Base-by-base conservation (phyloP, 2,329 filamentous ascomycete species). In the Aspergillus sp. region DNA sequence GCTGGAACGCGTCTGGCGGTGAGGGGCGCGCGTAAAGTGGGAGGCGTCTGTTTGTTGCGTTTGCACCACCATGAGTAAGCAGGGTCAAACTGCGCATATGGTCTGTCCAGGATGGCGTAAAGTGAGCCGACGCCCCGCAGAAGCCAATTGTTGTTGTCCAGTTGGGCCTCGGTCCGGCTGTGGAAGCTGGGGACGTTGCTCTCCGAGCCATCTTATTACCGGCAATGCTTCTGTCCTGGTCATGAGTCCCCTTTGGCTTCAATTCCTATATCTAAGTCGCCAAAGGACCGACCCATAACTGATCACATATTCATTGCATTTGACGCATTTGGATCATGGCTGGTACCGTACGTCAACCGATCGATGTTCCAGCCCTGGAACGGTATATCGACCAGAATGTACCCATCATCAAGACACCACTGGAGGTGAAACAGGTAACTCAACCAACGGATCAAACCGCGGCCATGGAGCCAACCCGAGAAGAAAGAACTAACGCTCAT, bases 361-460 rank as follows among this genome's bases (percentile, higher is more conserved):
- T 99, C 71, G 90, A 98, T 72, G 78, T 93, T 68, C 78, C 83
- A 69, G 86, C 90, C 15, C 81, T 99, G 55, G 89, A 93, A 79
- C 83, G 81, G 62, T 99, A 93, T 76, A 84, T 99, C 64, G 78
- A 83, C 55, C 76, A 84, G 61, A 83, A 92, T 77, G 90, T 96
- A n/a, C 91, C 91, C 2, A 84, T 88, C 69, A 92, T 99, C 72
- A 85, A 89, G 76, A 84, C 86, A 14, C 95, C 95, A 1, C 79
- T 98, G 64, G 88, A 92, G 46, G 80, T 98, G 65, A 96, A 96
- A 79, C 93, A 97, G 85, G 92, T 93, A 77, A 58, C 39, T 49
- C 40, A 35, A 47, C 40, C 52, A 35, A 27, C 23, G 2, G 12
- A 40, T 11, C 51, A 3, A 41, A 24, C 39, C 12, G 21, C n/a